Conservation (phyloP, 768 basidiomycete genomes). For the Sistotremastrum niveocremeum region DNA sequence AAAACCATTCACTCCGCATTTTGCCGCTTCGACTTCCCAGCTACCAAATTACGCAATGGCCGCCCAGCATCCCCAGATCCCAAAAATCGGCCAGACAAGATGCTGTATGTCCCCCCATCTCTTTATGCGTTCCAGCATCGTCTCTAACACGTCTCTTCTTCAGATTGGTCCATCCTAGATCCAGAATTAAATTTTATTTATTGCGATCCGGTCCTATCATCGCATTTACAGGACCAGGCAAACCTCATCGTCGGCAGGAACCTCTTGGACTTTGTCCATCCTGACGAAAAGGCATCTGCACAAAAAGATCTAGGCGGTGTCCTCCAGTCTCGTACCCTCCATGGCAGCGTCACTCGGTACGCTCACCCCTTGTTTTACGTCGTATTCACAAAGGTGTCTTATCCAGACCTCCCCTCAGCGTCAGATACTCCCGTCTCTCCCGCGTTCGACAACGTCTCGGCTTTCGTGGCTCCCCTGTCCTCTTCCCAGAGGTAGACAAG, state of each 20-base stretch:
- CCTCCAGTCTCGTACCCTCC: conserved; percentile 58
- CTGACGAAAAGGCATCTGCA: conserved; percentile 69
- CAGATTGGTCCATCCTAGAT: conserved; percentile 78
- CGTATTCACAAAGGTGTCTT: not conserved
- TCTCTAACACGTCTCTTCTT: conserved; percentile 10
- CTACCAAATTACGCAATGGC: too few species aligned
- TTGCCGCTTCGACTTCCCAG: too few species aligned
- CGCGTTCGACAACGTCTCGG: conserved; percentile 64
- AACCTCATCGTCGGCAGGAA: conserved; percentile 54
- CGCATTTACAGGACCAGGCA: conserved; percentile 61
- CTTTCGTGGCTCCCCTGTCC: conserved; percentile 36
- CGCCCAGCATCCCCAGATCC: conserved; percentile 15
- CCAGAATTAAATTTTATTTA: conserved; percentile 67
- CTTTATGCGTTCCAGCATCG: conserved; percentile 15
- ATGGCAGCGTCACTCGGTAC: conserved; percentile 73
- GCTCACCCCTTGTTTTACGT: conserved; percentile 8
- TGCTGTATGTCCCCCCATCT: conserved; percentile 47
- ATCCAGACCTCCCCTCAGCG: conserved; percentile 27
- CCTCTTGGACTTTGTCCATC: conserved; percentile 69
- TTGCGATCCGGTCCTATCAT: conserved; percentile 65
- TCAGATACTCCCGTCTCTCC: conserved; percentile 67
- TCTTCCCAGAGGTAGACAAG: conserved; percentile 57
- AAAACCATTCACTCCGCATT: too few species aligned
- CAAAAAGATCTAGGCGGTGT: conserved; percentile 61
- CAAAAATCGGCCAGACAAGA: conserved; percentile 57